Percentiles rank a stretch among this genome's conserved stretches.
Evolutionary conservation across 1,139 yeast species (phyloP).

Genomic region (Magnusiomyces clavatus): DNA sequence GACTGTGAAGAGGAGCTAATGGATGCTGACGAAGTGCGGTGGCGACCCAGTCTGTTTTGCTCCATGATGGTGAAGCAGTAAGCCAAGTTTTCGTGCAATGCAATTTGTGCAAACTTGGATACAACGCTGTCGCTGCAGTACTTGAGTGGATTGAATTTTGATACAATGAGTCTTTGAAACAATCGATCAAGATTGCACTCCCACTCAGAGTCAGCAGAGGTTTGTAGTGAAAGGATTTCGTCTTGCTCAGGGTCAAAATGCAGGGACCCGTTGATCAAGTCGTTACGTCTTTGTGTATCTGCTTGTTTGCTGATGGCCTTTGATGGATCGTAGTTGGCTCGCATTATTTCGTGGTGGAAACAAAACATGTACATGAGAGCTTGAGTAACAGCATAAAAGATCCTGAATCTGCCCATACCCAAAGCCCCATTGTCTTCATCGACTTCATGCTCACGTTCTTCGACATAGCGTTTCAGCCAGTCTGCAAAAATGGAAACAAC

Average conservation of each 20-base stretch:
- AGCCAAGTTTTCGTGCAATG: slow-evolving; percentile 83
- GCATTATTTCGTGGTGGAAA: slow-evolving; percentile 63
- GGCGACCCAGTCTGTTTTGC: slow-evolving; percentile 66
- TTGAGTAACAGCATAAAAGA: slow-evolving; percentile 91
- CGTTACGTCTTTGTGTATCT: too few relatives aligned
- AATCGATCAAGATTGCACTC: slow-evolving; percentile 77
- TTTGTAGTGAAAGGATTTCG: background rate
- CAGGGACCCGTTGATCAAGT: too few relatives aligned
- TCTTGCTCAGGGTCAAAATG: background rate
- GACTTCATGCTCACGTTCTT: slow-evolving; percentile 78
- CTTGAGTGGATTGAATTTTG: slow-evolving; percentile 88
- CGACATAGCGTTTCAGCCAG: slow-evolving; percentile 75
- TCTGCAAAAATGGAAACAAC: slow-evolving; percentile 71
- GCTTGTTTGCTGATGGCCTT: background rate
- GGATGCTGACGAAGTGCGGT: slow-evolving; percentile 10
- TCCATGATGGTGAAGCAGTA: slow-evolving; percentile 92
- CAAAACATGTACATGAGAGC: slow-evolving; percentile 87
- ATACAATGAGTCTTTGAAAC: slow-evolving; percentile 76
- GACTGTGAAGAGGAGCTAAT: slow-evolving; percentile 4
- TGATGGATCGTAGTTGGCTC: slow-evolving; percentile 21
- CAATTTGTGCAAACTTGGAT: slow-evolving; percentile 84
- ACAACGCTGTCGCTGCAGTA: slow-evolving; percentile 94
- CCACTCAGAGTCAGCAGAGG: slow-evolving; percentile 43
- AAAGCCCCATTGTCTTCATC: slow-evolving; percentile 36
- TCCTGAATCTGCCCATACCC: slow-evolving; percentile 52